Percentiles rank a stretch among this genome's conserved stretches.
These are phyloP conservation scores for Clonostachys rhizophaga DNA, from an alignment of 2,329 filamentous ascomycete genomes.

Conservation along the genomic window DNA sequence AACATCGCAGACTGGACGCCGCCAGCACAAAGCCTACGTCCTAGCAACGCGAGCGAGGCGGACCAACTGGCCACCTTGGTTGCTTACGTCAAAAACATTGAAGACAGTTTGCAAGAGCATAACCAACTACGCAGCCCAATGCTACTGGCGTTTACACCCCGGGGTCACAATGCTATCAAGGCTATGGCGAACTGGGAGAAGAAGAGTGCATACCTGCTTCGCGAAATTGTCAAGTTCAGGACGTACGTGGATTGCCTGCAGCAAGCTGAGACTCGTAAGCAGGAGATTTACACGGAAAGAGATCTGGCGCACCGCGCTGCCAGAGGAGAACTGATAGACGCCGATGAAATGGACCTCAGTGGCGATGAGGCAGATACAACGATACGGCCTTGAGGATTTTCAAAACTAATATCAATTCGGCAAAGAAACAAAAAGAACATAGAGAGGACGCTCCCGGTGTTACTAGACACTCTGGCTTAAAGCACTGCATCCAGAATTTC, in stretches of 20 bases:
- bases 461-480: too few relatives aligned
- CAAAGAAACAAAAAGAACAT: too few relatives aligned
- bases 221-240: constrained; percentile 94
- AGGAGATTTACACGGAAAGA: constrained; percentile 64
- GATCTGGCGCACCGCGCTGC: constrained; percentile 45
- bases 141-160: constrained; percentile 82
- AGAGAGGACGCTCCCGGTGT: too few relatives aligned
- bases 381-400: constrained; percentile 16
- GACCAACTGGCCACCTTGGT: constrained; percentile 75
- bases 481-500: too few relatives aligned
- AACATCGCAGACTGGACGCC: constrained; percentile 85
- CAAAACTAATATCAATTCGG: background rate
- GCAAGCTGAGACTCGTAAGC: constrained; percentile 64
- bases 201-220: constrained; percentile 85
- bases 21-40: constrained; percentile 84
- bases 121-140: constrained; percentile 85
- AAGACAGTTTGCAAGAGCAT: constrained; percentile 79
- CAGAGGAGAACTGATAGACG: constrained; percentile 33
- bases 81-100: constrained; percentile 78
- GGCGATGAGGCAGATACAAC: constrained; percentile 24
- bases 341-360: constrained; percentile 28
- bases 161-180: constrained; percentile 73
- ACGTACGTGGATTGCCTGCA: constrained; percentile 88
- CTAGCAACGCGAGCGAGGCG: constrained; percentile 70
- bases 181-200: constrained; percentile 97